Conservation (phyloP, 1,284 basidiomycete genomes). For the Vanrija sp. region DNA sequence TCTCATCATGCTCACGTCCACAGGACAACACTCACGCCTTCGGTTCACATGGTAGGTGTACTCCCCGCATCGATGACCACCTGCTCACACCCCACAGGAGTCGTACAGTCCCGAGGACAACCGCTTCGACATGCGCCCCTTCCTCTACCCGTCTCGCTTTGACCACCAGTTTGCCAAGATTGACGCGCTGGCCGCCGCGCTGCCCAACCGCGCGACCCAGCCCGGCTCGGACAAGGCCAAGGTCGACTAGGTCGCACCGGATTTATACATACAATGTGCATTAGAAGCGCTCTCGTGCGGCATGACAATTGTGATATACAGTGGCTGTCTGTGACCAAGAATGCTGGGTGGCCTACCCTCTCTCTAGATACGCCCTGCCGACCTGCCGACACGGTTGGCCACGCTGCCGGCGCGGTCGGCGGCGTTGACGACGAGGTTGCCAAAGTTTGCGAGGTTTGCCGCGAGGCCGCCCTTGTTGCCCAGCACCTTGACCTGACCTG, state of each 20-base stretch:
- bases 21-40: slow-evolving; percentile 85
- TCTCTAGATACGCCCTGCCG: background rate
- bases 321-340: no score
- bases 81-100: slow-evolving; percentile 53
- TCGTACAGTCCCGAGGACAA: slow-evolving; percentile 97
- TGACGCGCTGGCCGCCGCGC: slow-evolving; percentile 68
- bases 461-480: slow-evolving; percentile 27
- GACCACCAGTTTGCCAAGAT: slow-evolving; percentile 96
- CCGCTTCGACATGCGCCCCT: slow-evolving; percentile 90
- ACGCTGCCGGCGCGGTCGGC: background rate
- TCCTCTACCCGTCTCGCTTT: slow-evolving; percentile 90
- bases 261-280: slow-evolving; percentile 14
- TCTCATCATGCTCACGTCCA: background rate
- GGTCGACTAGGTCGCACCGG: slow-evolving; percentile 45
- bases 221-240: slow-evolving; percentile 49
- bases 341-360: no score
- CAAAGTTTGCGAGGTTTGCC: slow-evolving; percentile 27
- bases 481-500: slow-evolving; percentile 36
- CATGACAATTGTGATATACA: no score
- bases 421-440: slow-evolving; percentile 19
- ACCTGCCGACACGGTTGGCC: background rate
- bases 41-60: slow-evolving; percentile 81
- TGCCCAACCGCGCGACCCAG: slow-evolving; percentile 65
- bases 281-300: no score
- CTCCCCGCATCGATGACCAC: slow-evolving; percentile 11